Conservation (phyloP, 345 rosid genomes). For the Camelina sativa region DNA sequence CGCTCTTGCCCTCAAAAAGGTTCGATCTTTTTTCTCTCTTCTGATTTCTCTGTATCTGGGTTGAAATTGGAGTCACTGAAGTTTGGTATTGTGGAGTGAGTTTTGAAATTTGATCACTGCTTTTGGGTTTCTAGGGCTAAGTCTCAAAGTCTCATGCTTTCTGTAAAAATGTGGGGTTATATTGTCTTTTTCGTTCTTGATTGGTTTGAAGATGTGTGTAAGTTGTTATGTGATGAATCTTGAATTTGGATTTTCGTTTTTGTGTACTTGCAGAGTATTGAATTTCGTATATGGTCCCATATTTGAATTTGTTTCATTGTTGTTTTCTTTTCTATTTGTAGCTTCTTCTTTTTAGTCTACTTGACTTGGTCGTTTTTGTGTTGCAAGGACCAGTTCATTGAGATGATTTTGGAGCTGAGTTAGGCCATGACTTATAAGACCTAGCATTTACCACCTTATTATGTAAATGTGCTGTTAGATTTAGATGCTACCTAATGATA, state of each 20-base stretch:
- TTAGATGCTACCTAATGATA: constrained; percentile 6
- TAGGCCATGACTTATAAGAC: neutral
- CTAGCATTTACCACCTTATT: constrained; percentile 6
- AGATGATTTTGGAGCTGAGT: constrained; percentile 5
- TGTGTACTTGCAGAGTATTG: constrained; percentile 6
- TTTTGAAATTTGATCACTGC: constrained; percentile 7
- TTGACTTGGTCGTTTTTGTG: constrained; percentile 6
- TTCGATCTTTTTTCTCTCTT: constrained; percentile 36
- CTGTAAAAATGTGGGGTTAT: neutral
- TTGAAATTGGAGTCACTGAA: neutral
- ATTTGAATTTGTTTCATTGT: constrained; percentile 6
- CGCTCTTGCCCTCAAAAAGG: constrained; percentile 95
- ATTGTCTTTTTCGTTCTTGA: constrained; percentile 26
- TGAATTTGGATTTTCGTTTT: constrained; percentile 1
- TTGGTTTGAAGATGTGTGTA: constrained; percentile 16
- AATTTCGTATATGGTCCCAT: constrained; percentile 21
- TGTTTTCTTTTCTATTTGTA: constrained; percentile 8
- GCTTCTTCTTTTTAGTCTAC: neutral
- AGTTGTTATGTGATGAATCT: constrained; percentile 16
- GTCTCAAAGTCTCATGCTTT: constrained; percentile 14
- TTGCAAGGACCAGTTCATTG: constrained; percentile 6
- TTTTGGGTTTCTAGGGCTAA: constrained; percentile 20
- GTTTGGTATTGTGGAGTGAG: constrained; percentile 5
- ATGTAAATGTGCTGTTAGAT: neutral
- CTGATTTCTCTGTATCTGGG: constrained; percentile 4